Conservation (phyloP, 805 yeast species). For the Cyberlindnera lachancei region DNA sequence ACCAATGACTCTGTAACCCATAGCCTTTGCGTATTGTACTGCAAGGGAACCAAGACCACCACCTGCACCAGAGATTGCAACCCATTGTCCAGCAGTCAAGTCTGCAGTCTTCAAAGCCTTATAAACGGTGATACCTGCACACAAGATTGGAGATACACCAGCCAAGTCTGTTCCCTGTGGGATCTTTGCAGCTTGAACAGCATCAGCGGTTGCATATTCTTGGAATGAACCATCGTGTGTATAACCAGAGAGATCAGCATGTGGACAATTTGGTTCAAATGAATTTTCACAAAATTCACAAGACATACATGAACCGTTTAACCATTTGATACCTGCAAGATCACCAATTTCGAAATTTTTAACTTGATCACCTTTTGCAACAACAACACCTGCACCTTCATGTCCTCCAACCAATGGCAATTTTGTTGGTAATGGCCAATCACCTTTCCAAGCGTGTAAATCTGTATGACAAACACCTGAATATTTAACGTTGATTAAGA, state of each 20-base stretch:
- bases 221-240: constrained; percentile 88
- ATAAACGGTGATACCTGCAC: constrained; percentile 90
- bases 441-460: constrained; percentile 63
- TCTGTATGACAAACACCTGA: constrained; percentile 65
- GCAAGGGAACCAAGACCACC: constrained; percentile 72
- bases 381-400: constrained; percentile 63
- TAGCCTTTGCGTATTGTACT: constrained; percentile 63
- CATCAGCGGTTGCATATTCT: constrained; percentile 83
- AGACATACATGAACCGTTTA: constrained; percentile 52
- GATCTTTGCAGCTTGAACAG: constrained; percentile 75
- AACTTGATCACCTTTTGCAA: constrained; percentile 49
- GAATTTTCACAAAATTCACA: constrained; percentile 52
- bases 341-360: constrained; percentile 52
- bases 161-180: constrained; percentile 71
- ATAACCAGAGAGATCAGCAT: constrained; percentile 69
- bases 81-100: constrained; percentile 61
- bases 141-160: constrained; percentile 69
- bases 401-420: constrained; percentile 61
- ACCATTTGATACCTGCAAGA: constrained; percentile 57
- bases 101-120: constrained; percentile 79
- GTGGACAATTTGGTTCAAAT: constrained; percentile 58
- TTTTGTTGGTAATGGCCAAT: constrained; percentile 53
- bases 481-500: constrained; percentile 50
- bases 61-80: constrained; percentile 67
- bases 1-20: constrained; percentile 63